Base-by-base conservation (phyloP, 2,329 filamentous ascomycete genomes). In the Xylariaceae sp. region DNA sequence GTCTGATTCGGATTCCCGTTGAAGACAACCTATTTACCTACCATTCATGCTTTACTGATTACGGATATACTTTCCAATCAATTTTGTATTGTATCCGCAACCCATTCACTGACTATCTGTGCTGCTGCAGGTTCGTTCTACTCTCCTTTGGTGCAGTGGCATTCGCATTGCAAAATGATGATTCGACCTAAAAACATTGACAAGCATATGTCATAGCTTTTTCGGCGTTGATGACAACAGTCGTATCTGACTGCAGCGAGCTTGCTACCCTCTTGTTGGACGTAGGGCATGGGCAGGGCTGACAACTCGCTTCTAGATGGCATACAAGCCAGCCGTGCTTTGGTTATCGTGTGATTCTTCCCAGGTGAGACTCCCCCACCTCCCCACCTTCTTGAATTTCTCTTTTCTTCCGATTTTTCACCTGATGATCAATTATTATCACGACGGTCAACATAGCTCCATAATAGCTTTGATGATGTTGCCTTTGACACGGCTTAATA, bases 161-260 rank as follows among this genome's bases (percentile, higher is more conserved):
- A 50, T 42, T 53, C 52, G 41, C 34, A 35, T 58, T 67, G 67
- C 71, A 73, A 65, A 67, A 84, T 94, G 89, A 94, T 94, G 89
- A 94, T 80, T 72, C 79, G 83, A 90, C 86, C 53, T 19, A 39
- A 82, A 79, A 77, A 81, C 78, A 86, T 84, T 83, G 89, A 95
- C 90, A 95, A 95, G 89, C 89, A 95, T 95, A 95, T 95, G 89
- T 95, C 90, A 80, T 86, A 95, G 90, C 84, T 79, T 76, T 37
- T 60, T 71, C 70, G 70, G 76, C 76, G 58, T 67, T 68, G 73
- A 79, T 70, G 80, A 82, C 65, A 74, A 61, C 51, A 67, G 72
- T 76, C 70, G 67, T 74, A 66, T 73, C 74, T 76, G 74, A 76
- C 60, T 68, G 60, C 65, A 67, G 60, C 62, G 60, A 64, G 55